Base-by-base conservation (phyloP, 352 stramenopile genomes). In the Phytophthora rubi region DNA sequence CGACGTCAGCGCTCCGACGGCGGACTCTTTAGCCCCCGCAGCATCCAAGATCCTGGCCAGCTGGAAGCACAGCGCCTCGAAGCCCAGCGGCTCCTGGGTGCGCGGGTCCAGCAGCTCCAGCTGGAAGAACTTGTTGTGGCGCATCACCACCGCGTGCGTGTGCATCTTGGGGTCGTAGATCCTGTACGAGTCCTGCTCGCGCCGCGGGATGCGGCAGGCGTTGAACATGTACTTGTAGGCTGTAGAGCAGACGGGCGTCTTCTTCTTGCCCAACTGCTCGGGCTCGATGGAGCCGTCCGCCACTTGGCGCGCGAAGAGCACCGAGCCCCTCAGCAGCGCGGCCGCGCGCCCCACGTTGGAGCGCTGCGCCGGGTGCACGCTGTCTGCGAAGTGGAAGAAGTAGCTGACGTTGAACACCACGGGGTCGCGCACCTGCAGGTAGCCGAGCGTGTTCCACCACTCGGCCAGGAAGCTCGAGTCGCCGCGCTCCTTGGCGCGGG, bases 191-290 rank as follows among this genome's bases (percentile, higher is more conserved):
- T 97, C 90, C 18, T 80, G 73, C 37, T 79, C 63, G 21, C 83
- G 81, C 35, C 66, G 84, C 28, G 97, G 97, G 65, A 99, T 93
- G 51, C 96, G 89, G 73, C 93, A 98, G 1, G 94, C 89, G 77
- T 99, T 98, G 80, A 99, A 98, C 88, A 98, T 97, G 83, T 96
- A 97, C 83, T 97, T 98, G 83, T 97, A 98, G 32, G 92, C 90
- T 3, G 88, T 97, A 4, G 92, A 88, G 75, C 95, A 99, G 13
- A 99, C 68, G 4, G 94, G 93, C 48, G 84, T 98, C 62, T 97
- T 91, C 54, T 94, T 93, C 48, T 85, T 80, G 35, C 96, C 94
- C 13, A 98, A 86, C 44, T 83, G 92, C 66, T 99, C 95, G 4
- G 91, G 82, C 62, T 92, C 84, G 7, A 98, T 72, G 53, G 73